Base-by-base conservation (phyloP, 2,329 filamentous ascomycete genomes). In the Phoma sp. region DNA sequence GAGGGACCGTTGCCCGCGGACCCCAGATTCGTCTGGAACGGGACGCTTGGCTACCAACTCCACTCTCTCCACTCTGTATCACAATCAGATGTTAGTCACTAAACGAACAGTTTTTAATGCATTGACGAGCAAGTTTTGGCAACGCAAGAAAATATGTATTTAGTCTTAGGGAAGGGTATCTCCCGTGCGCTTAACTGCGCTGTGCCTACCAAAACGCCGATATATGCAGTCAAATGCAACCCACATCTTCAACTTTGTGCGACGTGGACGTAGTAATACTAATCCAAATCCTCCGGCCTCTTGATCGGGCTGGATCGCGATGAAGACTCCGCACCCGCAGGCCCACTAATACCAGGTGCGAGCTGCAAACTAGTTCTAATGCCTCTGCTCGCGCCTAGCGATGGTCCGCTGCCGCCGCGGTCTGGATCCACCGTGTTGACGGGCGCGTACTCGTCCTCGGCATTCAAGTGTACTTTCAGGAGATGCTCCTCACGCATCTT, bases 401-500 rank as follows among this genome's bases (percentile, higher is more conserved):
- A 36, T 17, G 42, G 21, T 29, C 50, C 38, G 21, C 60, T 50
- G 17, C 63, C 33, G n/a, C 58, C 61, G 3, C 57, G 58, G 29
- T 74, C 69, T 6, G 71, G 64, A 60, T 75, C 69, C 25, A 57
- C 60, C 2, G 63, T 69, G 11, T 64, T 63, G 28, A 76, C 67
- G 9, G 74, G 74, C 38, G 69, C 69, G 48, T 76, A 77, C 18
- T 71, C 70, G 21, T 74, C 72, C 53, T 78, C 70, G 2, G 69
- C 71, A 29, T 72, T 65, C 21, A 76, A 53, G 47, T 80, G 78
- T 17, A 74, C 78, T 45, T 81, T 77, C 60, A 79, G 76, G 17
- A 76, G 74, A 1, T 92, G 91, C 11, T 96, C 90, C 48, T 84
- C 78, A 39, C 91, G 84, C 95, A 99, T 97, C 76, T 90, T 91